Conservation (phyloP, 441 rosid species). For the Pelargonium myrrhifolium region DNA sequence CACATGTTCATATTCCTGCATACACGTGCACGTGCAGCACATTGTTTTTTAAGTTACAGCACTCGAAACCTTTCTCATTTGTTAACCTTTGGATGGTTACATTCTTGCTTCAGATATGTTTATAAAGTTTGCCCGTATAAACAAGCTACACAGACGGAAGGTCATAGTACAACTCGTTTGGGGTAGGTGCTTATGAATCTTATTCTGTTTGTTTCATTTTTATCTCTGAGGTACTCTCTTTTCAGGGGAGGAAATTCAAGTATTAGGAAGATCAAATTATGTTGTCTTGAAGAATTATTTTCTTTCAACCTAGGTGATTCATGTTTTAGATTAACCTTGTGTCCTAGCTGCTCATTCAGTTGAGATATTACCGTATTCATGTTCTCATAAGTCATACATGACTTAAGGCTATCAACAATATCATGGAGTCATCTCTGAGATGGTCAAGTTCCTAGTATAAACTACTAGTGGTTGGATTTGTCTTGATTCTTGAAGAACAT, state of each 20-base stretch:
- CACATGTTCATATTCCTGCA: neutral
- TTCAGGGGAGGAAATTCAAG: too few species aligned
- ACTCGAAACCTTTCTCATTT: neutral
- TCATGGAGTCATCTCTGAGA: neutral
- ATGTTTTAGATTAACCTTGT: too few species aligned
- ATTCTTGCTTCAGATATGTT: slow-evolving; percentile 50
- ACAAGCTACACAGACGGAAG: slow-evolving; percentile 83
- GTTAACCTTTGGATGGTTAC: neutral
- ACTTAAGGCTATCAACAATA: too few species aligned
- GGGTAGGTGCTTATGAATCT: slow-evolving; percentile 47
- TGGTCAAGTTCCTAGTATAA: neutral
- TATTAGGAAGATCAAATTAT: too few species aligned
- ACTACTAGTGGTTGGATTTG: neutral
- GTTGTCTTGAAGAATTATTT: too few species aligned
- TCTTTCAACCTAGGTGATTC: too few species aligned
- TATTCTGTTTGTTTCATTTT: neutral
- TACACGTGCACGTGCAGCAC: neutral
- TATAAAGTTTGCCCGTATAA: slow-evolving; percentile 90
- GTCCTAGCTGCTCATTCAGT: too few species aligned
- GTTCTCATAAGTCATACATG: too few species aligned
- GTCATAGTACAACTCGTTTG: slow-evolving; percentile 50
- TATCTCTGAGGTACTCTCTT: too few species aligned
- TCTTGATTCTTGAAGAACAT: neutral
- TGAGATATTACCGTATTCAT: too few species aligned
- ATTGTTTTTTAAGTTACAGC: neutral